A percentile compares a stretch with the other conserved stretches of the same genome.
These are phyloP conservation scores for Tolypocladium sp. DNA, from an alignment of 2,329 filamentous ascomycete genomes.

Conservation along the genomic window DNA sequence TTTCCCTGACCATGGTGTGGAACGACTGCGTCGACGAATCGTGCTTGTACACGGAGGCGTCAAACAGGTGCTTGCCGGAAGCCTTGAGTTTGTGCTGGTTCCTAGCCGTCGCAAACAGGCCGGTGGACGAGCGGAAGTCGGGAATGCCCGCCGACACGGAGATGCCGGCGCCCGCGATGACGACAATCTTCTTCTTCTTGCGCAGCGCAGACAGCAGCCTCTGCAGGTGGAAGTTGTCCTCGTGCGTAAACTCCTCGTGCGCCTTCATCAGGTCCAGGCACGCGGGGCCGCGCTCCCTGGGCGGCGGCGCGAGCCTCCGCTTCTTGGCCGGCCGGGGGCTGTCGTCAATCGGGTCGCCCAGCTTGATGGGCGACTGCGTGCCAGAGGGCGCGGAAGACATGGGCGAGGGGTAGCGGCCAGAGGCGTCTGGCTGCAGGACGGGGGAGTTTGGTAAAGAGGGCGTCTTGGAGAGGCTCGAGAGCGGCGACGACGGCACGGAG, in stretches of 20 bases:
- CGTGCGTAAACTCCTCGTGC: constrained; percentile 35
- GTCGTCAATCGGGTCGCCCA: constrained; percentile 35
- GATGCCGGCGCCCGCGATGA: constrained; percentile 92
- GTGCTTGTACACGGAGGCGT: constrained; percentile 95
- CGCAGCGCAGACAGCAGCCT: constrained; percentile 66
- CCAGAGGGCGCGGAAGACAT: constrained; percentile 37
- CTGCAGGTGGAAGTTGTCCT: constrained; percentile 49
- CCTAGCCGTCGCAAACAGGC: constrained; percentile 78
- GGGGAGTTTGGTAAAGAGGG: constrained; percentile 42
- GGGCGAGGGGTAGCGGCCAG: constrained; percentile 44
- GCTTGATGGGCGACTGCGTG: constrained; percentile 41
- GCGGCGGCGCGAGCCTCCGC: constrained; percentile 52
- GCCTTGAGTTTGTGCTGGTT: constrained; percentile 79
- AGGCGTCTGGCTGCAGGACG: constrained; percentile 24
- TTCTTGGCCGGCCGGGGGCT: constrained; percentile 67
- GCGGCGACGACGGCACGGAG: constrained; percentile 25
- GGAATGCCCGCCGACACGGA: constrained; percentile 95
- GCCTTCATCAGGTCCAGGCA: constrained; percentile 61
- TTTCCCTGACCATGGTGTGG: constrained; percentile 88
- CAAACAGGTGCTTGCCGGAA: constrained; percentile 92
- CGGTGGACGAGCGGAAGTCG: constrained; percentile 87
- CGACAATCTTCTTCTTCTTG: constrained; percentile 92
- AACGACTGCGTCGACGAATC: constrained; percentile 82
- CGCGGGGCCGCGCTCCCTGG: constrained; percentile 62
- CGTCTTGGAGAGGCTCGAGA: constrained; percentile 44